Evolutionary conservation across 805 yeast genomes (phyloP), one percentile per base, ranked within the genome.

Genomic region (Myxozyma melibiosi): DNA sequence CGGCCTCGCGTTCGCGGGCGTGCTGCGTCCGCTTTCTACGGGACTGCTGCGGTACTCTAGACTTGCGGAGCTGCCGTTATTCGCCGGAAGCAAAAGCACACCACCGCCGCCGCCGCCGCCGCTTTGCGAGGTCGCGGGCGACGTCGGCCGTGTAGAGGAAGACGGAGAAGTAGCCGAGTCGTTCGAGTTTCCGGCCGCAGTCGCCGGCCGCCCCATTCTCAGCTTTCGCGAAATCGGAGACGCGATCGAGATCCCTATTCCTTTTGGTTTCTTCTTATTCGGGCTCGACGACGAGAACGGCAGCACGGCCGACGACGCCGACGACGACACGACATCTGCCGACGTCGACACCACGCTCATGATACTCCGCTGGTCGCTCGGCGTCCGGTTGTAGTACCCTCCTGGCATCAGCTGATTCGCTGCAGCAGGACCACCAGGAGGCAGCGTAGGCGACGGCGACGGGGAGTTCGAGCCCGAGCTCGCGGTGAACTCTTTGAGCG

Each of bases 401-500:
- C n/a, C n/a, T n/a, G n/a, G n/a, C n/a, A n/a, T n/a, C n/a, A n/a
- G n/a, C n/a, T n/a, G n/a, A n/a, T n/a, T n/a, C n/a, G n/a, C n/a
- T n/a, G n/a, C n/a, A n/a, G n/a, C n/a, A n/a, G n/a, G n/a, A n/a
- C 42, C 42, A 7, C 27, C 20, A 14, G 40, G 33, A 11, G 31
- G 13, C 20, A 14, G 27, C 39, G 53, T 38, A 9, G 42, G 25
- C 24, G 55, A 20, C 2, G 33, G 18, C 3, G 45, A 34, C n/a
- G 47, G 16, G 4, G 54, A 35, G 5, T 20, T 53, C 4, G 49
- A 35, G 5, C 28, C 57, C 4, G 49, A 46, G 7, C 51, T 47
- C 13, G 31, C 27, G 6, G 50, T 25, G 25, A 28, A 44, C 25
- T 65, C 67, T 20, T 49, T 48, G 31, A 77, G 70, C 14, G 75